Percentiles rank a stretch among this genome's conserved stretches.
Conservation (phyloP, 306 rosid species). For the Chamaecrista fasciculata region DNA sequence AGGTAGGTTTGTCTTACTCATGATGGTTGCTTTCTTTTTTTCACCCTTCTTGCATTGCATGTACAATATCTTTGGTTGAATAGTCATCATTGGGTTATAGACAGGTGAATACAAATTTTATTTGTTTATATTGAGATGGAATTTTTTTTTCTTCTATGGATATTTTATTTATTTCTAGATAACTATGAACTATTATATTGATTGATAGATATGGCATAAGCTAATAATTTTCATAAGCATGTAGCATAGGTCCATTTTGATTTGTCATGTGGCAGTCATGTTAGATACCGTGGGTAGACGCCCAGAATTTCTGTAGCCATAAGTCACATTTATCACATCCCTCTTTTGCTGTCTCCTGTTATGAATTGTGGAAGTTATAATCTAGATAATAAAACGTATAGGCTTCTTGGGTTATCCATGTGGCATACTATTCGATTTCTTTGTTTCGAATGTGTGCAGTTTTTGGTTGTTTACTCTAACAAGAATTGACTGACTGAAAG, state of each 20-base stretch:
- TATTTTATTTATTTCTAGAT: background rate
- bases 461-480: background rate
- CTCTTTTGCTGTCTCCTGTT: background rate
- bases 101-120: too few relatives aligned
- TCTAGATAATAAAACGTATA: background rate
- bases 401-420: background rate
- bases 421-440: background rate
- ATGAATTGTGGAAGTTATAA: background rate
- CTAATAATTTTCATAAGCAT: background rate
- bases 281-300: background rate
- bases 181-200: background rate
- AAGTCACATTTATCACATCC: background rate
- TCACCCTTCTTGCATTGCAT: background rate
- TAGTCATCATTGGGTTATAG: background rate
- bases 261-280: background rate
- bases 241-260: background rate
- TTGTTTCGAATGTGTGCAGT: too few relatives aligned
- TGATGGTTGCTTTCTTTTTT: constrained; percentile 4
- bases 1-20: constrained; percentile 49
- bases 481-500: background rate
- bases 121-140: background rate
- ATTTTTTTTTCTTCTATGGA: background rate
- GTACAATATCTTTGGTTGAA: background rate
- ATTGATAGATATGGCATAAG: background rate
- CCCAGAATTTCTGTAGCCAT: background rate